These are phyloP conservation scores for Botrytis galanthina DNA, from an alignment of 2,329 filamentous ascomycete genomes.

Conservation along the genomic window DNA sequence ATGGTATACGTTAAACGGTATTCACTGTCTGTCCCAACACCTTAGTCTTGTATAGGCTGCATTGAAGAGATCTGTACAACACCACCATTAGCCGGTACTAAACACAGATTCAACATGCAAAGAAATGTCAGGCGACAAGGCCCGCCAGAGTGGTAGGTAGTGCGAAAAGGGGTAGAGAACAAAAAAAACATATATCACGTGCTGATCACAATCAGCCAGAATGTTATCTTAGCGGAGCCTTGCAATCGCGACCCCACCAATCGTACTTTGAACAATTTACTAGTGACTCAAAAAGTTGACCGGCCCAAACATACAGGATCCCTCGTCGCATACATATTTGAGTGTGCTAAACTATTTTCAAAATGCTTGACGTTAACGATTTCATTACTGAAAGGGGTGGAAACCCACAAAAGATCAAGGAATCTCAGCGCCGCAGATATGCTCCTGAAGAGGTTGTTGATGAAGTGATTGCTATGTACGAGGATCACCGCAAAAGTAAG, in stretches of 20 bases:
- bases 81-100: not conserved
- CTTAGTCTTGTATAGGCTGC: not conserved
- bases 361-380: slow-evolving; percentile 74
- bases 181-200: slow-evolving; percentile 7
- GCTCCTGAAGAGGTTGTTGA: slow-evolving; percentile 83
- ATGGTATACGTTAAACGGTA: not conserved
- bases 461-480: slow-evolving; percentile 82
- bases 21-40: not conserved
- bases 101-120: not conserved
- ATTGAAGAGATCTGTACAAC: not conserved
- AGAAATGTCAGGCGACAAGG: not conserved
- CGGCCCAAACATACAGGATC: not conserved
- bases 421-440: slow-evolving; percentile 81
- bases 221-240: slow-evolving; percentile 21
- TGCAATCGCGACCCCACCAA: slow-evolving; percentile 20
- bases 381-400: slow-evolving; percentile 86
- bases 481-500: slow-evolving; percentile 76
- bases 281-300: slow-evolving; percentile 21
- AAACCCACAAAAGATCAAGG: slow-evolving; percentile 85
- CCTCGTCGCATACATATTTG: slow-evolving; percentile 1
- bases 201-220: slow-evolving; percentile 5
- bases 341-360: slow-evolving; percentile 26
- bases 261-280: slow-evolving; percentile 20
- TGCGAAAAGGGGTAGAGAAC: slow-evolving; percentile 14
- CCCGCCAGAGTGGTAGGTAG: not conserved